A percentile compares a stretch with the other conserved stretches of the same genome.
Evolutionary conservation across 495 filamentous ascomycete species (phyloP).

Genomic region (Cryomyces minteri): DNA sequence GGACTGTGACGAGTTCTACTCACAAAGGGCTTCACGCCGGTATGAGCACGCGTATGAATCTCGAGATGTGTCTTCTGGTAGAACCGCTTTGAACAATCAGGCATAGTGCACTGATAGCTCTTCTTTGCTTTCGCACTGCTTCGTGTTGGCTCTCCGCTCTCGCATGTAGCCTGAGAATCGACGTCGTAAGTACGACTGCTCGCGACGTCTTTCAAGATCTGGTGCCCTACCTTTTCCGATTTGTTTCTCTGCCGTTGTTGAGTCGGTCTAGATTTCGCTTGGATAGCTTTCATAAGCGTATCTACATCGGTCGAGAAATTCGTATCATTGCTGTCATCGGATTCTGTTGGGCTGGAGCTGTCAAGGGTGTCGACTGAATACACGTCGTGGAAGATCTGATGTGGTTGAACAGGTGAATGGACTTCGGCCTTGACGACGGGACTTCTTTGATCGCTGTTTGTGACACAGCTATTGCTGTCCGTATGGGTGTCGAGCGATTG

Average conservation of each 20-base stretch:
- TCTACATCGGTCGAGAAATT: slow-evolving; percentile 72
- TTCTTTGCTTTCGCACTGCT: slow-evolving; percentile 29
- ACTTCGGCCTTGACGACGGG: slow-evolving; percentile 19
- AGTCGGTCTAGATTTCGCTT: slow-evolving; percentile 39
- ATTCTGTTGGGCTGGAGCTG: slow-evolving; percentile 3
- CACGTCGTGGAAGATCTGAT: slow-evolving; percentile 11
- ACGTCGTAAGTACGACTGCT: too few species aligned
- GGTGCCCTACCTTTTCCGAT: too few species aligned
- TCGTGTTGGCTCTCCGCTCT: background rate
- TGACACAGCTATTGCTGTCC: background rate
- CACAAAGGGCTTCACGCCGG: slow-evolving; percentile 82
- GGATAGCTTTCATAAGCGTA: slow-evolving; percentile 81
- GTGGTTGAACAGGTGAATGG: slow-evolving; percentile 15
- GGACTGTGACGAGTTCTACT: slow-evolving; percentile 17
- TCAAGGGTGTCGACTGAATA: slow-evolving; percentile 3
- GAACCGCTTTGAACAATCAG: slow-evolving; percentile 66
- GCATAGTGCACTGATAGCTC: slow-evolving; percentile 57
- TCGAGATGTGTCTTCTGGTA: slow-evolving; percentile 87
- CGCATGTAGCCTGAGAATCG: too few species aligned
- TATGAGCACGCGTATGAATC: slow-evolving; percentile 79
- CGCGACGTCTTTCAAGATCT: too few species aligned
- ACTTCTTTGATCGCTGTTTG: slow-evolving; percentile 1
- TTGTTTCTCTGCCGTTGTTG: slow-evolving; percentile 17
- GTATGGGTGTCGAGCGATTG: too few species aligned
- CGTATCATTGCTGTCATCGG: slow-evolving; percentile 13